Evolutionary conservation across 768 basidiomycete species (phyloP).

Genomic region (Russula earlei): DNA sequence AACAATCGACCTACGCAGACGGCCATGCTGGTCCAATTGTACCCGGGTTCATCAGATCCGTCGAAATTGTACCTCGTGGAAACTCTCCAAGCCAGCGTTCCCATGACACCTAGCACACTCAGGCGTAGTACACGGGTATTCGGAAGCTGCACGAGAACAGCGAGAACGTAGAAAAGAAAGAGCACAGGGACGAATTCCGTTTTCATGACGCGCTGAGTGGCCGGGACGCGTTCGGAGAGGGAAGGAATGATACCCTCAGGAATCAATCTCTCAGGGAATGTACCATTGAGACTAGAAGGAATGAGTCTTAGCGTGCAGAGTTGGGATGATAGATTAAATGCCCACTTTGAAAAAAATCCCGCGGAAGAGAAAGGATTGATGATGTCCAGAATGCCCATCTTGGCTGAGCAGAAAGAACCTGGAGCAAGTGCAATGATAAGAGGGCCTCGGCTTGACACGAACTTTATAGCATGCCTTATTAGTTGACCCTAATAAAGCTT

Average conservation of each 20-base stretch:
- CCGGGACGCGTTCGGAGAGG: neutral
- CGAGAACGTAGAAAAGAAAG: constrained; percentile 40
- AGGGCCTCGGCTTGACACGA: neutral
- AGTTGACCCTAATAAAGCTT: neutral
- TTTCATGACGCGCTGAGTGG: constrained; percentile 17
- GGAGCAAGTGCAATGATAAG: neutral
- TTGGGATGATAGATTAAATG: neutral
- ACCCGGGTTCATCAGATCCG: constrained; percentile 20
- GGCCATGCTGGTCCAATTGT: constrained; percentile 9
- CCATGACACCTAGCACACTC: constrained; percentile 40
- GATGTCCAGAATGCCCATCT: constrained; percentile 9
- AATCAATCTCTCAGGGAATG: constrained; percentile 4
- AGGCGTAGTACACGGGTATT: constrained; percentile 35
- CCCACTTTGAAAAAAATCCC: constrained; percentile 1
- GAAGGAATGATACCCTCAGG: constrained; percentile 10
- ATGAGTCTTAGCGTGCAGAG: neutral
- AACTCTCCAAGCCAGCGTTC: constrained; percentile 36
- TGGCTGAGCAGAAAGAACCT: neutral
- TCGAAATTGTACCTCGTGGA: constrained; percentile 36
- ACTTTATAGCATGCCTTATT: neutral
- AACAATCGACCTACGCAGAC: constrained; percentile 11
- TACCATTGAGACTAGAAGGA: neutral
- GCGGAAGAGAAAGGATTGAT: neutral
- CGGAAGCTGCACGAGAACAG: constrained; percentile 42
- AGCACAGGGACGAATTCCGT: constrained; percentile 35